These are phyloP conservation scores for Aspergillus aculeatinus DNA, from an alignment of 2,329 filamentous ascomycete genomes.

Conservation along the genomic window DNA sequence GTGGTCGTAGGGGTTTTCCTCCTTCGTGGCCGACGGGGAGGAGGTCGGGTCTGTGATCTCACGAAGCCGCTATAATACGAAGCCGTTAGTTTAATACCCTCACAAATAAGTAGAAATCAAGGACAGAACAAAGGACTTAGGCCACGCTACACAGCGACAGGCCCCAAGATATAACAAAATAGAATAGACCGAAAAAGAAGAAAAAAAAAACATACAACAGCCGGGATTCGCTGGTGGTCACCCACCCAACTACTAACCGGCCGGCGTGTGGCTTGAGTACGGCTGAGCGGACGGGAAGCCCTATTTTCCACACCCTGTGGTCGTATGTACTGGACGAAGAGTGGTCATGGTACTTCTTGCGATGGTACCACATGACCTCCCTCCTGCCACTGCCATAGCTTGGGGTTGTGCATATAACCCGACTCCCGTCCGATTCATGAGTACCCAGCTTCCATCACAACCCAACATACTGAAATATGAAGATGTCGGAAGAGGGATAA, in stretches of 20 bases:
- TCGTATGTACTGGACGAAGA: constrained; percentile 38
- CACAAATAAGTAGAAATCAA: background rate
- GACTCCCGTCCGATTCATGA: background rate
- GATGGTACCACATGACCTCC: background rate
- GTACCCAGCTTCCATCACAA: background rate
- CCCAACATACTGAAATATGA: background rate
- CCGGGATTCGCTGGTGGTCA: constrained; percentile 49
- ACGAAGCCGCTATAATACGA: constrained; percentile 58
- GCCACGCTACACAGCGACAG: too few relatives aligned
- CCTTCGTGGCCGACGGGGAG: constrained; percentile 33
- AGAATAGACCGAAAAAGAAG: constrained; percentile 5
- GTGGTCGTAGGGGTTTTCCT: constrained; percentile 72
- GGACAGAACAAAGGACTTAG: background rate
- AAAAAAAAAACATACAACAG: constrained; percentile 44
- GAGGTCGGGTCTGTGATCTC: constrained; percentile 64
- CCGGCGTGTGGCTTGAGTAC: constrained; percentile 49
- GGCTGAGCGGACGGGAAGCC: constrained; percentile 50
- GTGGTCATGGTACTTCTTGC: constrained; percentile 17
- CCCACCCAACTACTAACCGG: constrained; percentile 49
- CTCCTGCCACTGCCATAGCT: background rate
- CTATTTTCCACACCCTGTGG: constrained; percentile 49
- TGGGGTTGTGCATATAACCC: background rate
- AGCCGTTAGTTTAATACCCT: background rate
- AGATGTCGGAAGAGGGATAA: constrained; percentile 1
- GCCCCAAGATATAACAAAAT: too few relatives aligned